Conservation (phyloP, 176 grass and related monocot species). For the Canna indica region DNA sequence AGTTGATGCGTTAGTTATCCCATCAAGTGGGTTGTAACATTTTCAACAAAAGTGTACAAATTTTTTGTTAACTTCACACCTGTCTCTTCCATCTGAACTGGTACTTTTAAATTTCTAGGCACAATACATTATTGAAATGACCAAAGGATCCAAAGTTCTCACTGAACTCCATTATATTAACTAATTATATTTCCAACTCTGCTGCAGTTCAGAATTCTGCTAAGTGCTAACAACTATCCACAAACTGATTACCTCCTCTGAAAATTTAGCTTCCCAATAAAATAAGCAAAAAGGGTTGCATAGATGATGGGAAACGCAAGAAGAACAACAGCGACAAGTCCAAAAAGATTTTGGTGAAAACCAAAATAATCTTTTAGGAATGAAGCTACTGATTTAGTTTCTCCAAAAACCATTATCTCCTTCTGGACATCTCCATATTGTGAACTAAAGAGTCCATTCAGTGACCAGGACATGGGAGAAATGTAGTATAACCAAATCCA, state of each 20-base stretch:
- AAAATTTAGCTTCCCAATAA: constrained; percentile 61
- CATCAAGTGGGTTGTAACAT: too few species aligned
- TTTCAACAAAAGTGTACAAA: too few species aligned
- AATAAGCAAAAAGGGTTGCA: constrained; percentile 44
- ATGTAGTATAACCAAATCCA: constrained; percentile 77
- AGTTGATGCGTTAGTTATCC: too few species aligned
- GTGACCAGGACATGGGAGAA: constrained; percentile 41
- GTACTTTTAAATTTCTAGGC: background rate
- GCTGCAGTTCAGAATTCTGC: background rate
- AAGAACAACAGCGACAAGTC: constrained; percentile 35
- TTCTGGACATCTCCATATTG: constrained; percentile 45
- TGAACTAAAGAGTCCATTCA: constrained; percentile 55
- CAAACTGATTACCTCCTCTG: constrained; percentile 39
- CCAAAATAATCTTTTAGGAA: constrained; percentile 63
- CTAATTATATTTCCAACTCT: background rate
- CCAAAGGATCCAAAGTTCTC: background rate
- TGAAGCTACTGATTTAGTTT: constrained; percentile 33
- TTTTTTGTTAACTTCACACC: background rate
- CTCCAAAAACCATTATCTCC: constrained; percentile 32
- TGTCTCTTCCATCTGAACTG: background rate
- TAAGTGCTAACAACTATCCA: background rate
- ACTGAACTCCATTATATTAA: background rate
- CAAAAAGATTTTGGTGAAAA: constrained; percentile 34
- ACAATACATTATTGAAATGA: background rate
- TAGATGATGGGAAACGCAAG: constrained; percentile 37